Base-by-base conservation (phyloP, 352 stramenopile species). In the Pelagophyceae sp. region DNA sequence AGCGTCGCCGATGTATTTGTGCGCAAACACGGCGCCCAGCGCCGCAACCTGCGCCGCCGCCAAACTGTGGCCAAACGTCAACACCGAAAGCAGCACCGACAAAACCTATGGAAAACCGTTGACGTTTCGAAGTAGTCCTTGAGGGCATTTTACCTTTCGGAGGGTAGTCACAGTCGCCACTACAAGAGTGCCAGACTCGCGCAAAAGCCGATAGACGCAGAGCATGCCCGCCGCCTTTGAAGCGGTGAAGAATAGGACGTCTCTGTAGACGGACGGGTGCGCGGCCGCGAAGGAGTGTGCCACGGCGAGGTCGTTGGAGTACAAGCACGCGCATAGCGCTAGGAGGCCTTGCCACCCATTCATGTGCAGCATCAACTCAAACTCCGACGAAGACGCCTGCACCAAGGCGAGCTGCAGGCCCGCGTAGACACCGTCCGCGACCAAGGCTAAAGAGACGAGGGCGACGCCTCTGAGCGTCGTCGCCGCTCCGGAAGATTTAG, bases 1-100 rank as follows among this genome's bases (percentile, higher is more conserved):
- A 5, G 58, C 58, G 58, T 71, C 67, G 67, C 67, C 67, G 67
- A 74, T 20, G 67, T 74, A 74, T n/a, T 50, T 58, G 67, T 74
- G 67, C 17, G 31, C 2, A 37, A 74, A 74, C 23, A 74, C 37
- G 67, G 35, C 19, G 33, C 11, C 35, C 15, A 74, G 67, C 20
- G 67, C 67, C 17, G 37, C 67, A 33, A 17, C 29, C 67, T 74
- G 67, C 15, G n/a, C 35, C 35, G 37, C 5, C 35, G 17, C 11
- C 11, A 74, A 2, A 5, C 17, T 31, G 67, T 74, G 67, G 67
- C 67, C 67, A 31, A 74, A 74, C 19, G 23, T 37, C 15, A 37
- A 11, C 35, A 74, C 67, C 1, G 67, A 74, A 37, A 74, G 33
- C 35, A 74, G 67, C 0, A 74, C 67, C 33, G 67, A 74, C 35